phyloP scores from a whole-genome alignment of 2,329 filamentous ascomycete genomes.

The Didymella pomorum region DNA sequence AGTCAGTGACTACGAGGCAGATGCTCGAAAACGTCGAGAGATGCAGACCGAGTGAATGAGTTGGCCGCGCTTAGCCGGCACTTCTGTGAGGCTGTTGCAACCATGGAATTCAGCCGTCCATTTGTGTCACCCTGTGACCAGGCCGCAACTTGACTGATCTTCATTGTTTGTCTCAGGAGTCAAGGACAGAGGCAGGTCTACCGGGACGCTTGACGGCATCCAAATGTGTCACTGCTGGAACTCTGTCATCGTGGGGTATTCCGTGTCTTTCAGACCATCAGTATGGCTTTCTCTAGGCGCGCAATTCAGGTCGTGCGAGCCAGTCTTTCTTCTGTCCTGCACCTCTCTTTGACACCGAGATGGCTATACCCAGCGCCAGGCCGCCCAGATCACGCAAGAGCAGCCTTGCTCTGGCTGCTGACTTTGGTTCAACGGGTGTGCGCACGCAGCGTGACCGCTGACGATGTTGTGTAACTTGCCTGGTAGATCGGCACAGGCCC shows the following conservation, averaged over 20 bases:
- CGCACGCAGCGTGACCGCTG: slow-evolving; percentile 18
- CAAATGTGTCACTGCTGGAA: background rate
- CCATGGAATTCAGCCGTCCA: slow-evolving; percentile 24
- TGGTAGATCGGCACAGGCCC: slow-evolving; percentile 15
- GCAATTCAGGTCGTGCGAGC: background rate
- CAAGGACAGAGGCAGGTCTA: slow-evolving; percentile 17
- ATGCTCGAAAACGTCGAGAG: slow-evolving; percentile 14
- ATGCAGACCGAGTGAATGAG: slow-evolving; percentile 9
- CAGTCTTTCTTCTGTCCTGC: background rate
- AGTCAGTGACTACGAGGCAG: slow-evolving; percentile 14
- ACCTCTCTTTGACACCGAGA: background rate
- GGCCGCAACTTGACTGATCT: slow-evolving; percentile 20
- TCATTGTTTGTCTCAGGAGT: slow-evolving; percentile 27
- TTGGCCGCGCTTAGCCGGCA: slow-evolving; percentile 13
- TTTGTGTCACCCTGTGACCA: slow-evolving; percentile 37
- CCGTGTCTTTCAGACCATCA: background rate
- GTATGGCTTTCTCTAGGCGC: background rate
- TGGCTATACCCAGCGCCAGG: background rate
- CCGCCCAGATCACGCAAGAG: background rate
- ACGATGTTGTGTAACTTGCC: slow-evolving; percentile 19
- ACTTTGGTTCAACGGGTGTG: slow-evolving; percentile 7
- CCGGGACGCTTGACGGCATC: background rate
- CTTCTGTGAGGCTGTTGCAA: slow-evolving; percentile 19
- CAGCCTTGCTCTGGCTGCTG: slow-evolving; percentile 11
- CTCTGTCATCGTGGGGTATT: background rate